Base-by-base conservation (phyloP, 2,329 filamentous ascomycete genomes). In the Bipolaris gigantea region DNA sequence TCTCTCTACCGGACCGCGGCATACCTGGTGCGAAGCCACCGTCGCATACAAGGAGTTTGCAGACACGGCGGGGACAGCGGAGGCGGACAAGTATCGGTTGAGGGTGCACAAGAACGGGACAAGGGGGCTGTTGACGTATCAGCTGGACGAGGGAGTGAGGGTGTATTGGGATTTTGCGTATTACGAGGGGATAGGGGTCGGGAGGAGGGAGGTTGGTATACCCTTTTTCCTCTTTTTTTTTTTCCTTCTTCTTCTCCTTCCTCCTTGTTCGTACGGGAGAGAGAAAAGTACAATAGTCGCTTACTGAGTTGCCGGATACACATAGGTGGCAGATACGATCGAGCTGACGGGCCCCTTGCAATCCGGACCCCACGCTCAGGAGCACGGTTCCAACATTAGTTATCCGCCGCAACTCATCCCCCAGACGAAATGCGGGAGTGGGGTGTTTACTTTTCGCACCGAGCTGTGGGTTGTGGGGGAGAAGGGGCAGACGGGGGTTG, bases 81-180 rank as follows among this genome's bases (percentile, higher is more conserved):
- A 50, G 13, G 48, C 23, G 5, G 55, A 53, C 5, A 46, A 50
- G n/a, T 65, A 65, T 30, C 50, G 35, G 23, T 38, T 65, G 13
- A 49, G 57, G 27, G 33, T 65, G 49, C 60, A 63, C 33, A 65
- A 65, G 57, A 63, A 63, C 51, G 62, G 56, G 4, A 62, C 62
- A 1, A 55, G 33, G 38, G 48, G 57, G 1, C 32, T 59, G n/a
- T 40, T 50, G 21, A 59, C 45, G 8, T 62, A 63, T 35, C 38
- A 62, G 11, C 34, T 65, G 2, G 60, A 63, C 5, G 56, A 56
- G 35, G 56, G 55, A 7, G 60, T 63, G 8, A 38, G 38, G 10
- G 56, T 52, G 1, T 53, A 43, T 15, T 63, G 59, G 56, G 53
- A 60, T 48, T 56, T 61, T 40, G 53, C 56, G 3, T 64, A 64